These are phyloP conservation scores for Digitaria exilis DNA, from an alignment of 202 grass and related monocot genomes.

Conservation along the genomic window DNA sequence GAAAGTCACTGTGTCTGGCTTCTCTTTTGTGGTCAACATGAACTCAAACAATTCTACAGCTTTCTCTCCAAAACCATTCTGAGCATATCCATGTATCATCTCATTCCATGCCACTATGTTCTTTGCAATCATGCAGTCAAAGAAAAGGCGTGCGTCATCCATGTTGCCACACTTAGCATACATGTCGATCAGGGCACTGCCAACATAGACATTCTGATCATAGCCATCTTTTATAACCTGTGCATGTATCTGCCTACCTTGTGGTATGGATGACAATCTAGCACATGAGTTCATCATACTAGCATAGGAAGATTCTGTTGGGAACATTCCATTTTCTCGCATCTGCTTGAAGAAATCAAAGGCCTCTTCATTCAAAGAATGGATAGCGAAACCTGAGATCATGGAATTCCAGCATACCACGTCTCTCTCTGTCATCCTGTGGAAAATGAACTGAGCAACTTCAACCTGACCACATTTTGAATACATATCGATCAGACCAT, in stretches of 20 bases:
- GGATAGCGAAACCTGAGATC: constrained; percentile 70
- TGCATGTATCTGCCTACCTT: constrained; percentile 79
- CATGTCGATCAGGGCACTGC: constrained; percentile 82
- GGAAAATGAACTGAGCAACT: constrained; percentile 59
- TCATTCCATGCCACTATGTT: constrained; percentile 98
- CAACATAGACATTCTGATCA: constrained; percentile 73
- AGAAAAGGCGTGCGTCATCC: constrained; percentile 61
- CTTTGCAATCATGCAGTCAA: constrained; percentile 64
- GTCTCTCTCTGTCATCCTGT: constrained; percentile 67
- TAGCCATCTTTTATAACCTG: constrained; percentile 75
- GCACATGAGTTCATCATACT: constrained; percentile 82
- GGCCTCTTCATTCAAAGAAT: constrained; percentile 71
- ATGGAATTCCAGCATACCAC: constrained; percentile 93
- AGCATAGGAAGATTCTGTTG: constrained; percentile 79
- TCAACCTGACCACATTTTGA: constrained; percentile 72
- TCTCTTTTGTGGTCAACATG: constrained; percentile 70
- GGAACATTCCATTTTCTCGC: constrained; percentile 56
- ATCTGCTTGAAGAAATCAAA: constrained; percentile 80
- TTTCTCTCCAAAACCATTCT: constrained; percentile 67
- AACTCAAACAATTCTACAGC: constrained; percentile 75
- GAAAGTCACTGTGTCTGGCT: constrained; percentile 78
- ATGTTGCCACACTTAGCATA: constrained; percentile 87
- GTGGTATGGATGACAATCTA: constrained; percentile 67
- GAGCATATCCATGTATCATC: constrained; percentile 93
- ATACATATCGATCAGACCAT: constrained; percentile 82